These are phyloP conservation scores for Ophiostoma sp. DNA, from an alignment of 2,329 filamentous ascomycete species.

Conservation along the genomic window DNA sequence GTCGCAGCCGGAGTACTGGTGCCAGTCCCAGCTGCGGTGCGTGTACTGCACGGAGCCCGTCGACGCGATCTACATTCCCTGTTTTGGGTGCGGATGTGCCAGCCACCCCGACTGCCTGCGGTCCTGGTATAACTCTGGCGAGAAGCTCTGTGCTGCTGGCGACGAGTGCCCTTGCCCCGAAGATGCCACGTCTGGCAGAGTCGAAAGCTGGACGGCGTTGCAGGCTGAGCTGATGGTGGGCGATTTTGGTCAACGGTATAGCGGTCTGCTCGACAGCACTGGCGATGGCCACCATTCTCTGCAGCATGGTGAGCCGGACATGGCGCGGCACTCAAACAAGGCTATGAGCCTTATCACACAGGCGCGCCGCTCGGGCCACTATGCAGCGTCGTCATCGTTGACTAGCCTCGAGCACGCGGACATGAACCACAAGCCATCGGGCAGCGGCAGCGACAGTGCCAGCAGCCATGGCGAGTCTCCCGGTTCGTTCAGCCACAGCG, in stretches of 20 bases:
- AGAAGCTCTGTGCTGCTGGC: constrained; percentile 55
- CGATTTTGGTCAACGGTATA: neutral
- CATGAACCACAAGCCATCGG: neutral
- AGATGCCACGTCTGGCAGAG: constrained; percentile 51
- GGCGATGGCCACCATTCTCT: neutral
- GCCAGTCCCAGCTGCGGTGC: constrained; percentile 55
- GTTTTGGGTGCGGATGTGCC: constrained; percentile 58
- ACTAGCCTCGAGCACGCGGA: constrained; percentile 15
- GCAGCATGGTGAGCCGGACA: neutral
- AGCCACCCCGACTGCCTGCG: constrained; percentile 54
- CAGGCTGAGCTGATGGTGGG: constrained; percentile 36
- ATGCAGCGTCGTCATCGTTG: constrained; percentile 23
- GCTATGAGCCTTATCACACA: constrained; percentile 23
- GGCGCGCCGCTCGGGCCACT: constrained; percentile 26
- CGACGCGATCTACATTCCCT: constrained; percentile 54
- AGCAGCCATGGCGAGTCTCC: neutral
- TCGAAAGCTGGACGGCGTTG: constrained; percentile 58
- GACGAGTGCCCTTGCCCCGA: constrained; percentile 59
- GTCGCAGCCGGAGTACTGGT: neutral
- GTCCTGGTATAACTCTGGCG: constrained; percentile 54
- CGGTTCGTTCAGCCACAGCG: neutral
- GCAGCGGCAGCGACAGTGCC: neutral
- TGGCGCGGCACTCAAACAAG: neutral
- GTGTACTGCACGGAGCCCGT: constrained; percentile 59
- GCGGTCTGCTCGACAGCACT: neutral